Percentiles rank a stretch among this genome's conserved stretches.
These are phyloP conservation scores for Boletus speciosus DNA, from an alignment of 768 basidiomycete species.

Conservation along the genomic window DNA sequence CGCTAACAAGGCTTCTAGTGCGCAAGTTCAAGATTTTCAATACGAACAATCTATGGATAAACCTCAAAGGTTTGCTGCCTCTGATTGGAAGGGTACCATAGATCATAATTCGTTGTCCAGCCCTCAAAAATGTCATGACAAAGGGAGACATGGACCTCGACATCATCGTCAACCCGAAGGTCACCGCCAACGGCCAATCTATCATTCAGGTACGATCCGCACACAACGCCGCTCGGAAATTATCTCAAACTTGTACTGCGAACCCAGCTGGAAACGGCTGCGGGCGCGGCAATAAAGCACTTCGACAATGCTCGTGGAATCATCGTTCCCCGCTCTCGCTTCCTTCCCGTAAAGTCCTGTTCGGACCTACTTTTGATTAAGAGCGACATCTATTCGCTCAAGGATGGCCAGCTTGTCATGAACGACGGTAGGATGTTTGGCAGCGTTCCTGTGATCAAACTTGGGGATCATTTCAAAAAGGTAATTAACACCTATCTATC, in stretches of 20 bases:
- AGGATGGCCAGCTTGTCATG: constrained; percentile 86
- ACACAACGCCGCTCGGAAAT: constrained; percentile 2
- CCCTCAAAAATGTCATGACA: constrained; percentile 89
- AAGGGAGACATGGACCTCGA: constrained; percentile 85
- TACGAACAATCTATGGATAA: constrained; percentile 81
- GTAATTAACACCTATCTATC: constrained; percentile 34
- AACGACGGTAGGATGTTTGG: constrained; percentile 79
- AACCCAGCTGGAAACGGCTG: constrained; percentile 76
- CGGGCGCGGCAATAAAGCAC: constrained; percentile 92
- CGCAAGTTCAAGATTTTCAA: constrained; percentile 95
- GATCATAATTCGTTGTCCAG: constrained; percentile 34
- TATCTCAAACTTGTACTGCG: background rate
- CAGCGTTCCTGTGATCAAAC: constrained; percentile 92
- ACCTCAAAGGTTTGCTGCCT: constrained; percentile 57
- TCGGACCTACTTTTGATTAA: constrained; percentile 88
- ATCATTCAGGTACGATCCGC: constrained; percentile 63
- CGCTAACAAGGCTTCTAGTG: constrained; percentile 35
- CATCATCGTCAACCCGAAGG: constrained; percentile 92
- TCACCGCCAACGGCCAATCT: constrained; percentile 78
- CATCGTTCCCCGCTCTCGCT: constrained; percentile 91
- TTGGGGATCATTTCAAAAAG: constrained; percentile 97
- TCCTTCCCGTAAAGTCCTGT: constrained; percentile 89
- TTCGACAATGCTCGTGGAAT: constrained; percentile 90
- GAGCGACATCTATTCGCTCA: constrained; percentile 86
- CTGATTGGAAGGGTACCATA: background rate